phyloP scores from a whole-genome alignment of 371 early-diverging fungal species.

The Mucor piriformis region DNA sequence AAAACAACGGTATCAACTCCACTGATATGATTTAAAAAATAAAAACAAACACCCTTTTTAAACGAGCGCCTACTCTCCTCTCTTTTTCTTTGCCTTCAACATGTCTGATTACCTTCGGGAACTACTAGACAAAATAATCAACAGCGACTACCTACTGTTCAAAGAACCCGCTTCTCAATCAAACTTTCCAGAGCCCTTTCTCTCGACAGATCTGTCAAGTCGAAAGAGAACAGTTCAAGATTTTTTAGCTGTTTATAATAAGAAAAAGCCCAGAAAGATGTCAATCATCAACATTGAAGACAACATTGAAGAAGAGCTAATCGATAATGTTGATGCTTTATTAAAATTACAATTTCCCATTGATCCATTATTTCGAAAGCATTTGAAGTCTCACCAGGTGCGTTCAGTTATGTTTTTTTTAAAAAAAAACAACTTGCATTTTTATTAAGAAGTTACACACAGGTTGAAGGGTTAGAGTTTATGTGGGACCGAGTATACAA shows the following conservation, averaged over 20 bases:
- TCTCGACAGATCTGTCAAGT: background rate
- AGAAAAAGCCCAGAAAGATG: background rate
- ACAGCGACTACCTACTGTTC: background rate
- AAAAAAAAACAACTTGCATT: too few relatives aligned
- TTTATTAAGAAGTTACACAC: background rate
- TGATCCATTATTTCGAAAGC: background rate
- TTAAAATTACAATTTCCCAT: background rate
- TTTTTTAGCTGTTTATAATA: background rate
- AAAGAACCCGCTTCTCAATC: background rate
- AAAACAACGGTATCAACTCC: background rate
- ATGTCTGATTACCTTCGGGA: background rate
- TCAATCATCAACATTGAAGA: background rate
- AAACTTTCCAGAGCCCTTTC: background rate
- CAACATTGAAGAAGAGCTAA: background rate
- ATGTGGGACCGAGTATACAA: constrained; percentile 79
- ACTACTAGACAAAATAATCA: background rate
- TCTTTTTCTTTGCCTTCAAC: background rate
- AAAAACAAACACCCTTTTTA: background rate
- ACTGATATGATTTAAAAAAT: background rate
- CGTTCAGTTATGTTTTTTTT: background rate
- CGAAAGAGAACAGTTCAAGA: background rate
- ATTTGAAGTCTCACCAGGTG: constrained; percentile 67
- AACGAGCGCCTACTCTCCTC: background rate
- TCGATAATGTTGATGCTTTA: background rate
- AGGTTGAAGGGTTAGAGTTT: constrained; percentile 73